phyloP scores from a whole-genome alignment of 176 grass and related monocot species.

The Cenchrus fungigraminus region DNA sequence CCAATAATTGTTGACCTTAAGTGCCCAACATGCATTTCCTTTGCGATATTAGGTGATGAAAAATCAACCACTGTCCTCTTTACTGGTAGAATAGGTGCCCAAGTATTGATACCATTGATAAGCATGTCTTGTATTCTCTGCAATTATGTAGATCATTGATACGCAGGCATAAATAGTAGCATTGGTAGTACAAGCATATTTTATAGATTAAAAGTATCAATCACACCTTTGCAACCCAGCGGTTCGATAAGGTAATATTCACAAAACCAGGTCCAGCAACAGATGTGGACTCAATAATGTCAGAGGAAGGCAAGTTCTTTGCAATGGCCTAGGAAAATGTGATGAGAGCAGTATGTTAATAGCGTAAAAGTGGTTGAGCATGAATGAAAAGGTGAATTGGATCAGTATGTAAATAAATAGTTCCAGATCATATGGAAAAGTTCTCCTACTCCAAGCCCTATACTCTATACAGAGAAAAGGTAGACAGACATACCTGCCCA shows the following conservation, averaged over 20 bases:
- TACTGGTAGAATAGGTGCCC: constrained; percentile 83
- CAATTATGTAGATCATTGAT: constrained; percentile 19
- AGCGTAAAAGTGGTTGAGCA: constrained; percentile 13
- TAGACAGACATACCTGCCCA: constrained; percentile 63
- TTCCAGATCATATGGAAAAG: neutral
- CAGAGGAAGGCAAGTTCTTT: constrained; percentile 75
- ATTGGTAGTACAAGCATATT: constrained; percentile 9
- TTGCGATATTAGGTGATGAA: constrained; percentile 97
- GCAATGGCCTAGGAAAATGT: constrained; percentile 72
- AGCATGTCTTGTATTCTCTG: constrained; percentile 96
- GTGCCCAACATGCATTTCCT: constrained; percentile 99
- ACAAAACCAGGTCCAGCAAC: constrained; percentile 98
- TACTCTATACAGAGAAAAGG: neutral
- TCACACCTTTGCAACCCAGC: constrained; percentile 85
- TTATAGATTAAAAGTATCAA: constrained; percentile 28
- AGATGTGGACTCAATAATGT: constrained; percentile 88
- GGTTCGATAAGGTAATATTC: constrained; percentile 81
- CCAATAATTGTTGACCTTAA: constrained; percentile 96
- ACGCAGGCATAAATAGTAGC: neutral
- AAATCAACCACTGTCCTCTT: constrained; percentile 80
- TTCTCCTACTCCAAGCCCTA: neutral
- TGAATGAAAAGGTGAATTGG: constrained; percentile 16
- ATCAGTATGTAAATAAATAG: constrained; percentile 18
- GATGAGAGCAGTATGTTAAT: neutral
- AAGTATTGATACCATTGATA: constrained; percentile 74